Percentiles rank a stretch among this genome's conserved stretches.
Evolutionary conservation across 2,329 filamentous ascomycete species (phyloP).

Genomic region (Trichoderma atroviride): DNA sequence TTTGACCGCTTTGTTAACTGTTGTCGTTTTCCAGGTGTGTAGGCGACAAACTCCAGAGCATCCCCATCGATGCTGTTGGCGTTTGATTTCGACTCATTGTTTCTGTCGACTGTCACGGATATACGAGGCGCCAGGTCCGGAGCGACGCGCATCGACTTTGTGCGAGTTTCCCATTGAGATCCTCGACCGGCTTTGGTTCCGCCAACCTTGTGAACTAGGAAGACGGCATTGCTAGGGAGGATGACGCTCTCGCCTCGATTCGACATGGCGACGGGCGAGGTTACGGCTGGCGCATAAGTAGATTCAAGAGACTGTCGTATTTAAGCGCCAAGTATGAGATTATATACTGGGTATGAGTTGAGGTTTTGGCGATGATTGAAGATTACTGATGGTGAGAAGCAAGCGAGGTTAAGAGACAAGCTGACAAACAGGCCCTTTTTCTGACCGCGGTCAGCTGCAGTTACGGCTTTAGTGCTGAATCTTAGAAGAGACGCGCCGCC

Average conservation of each 20-base stretch:
- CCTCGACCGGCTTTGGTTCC: constrained; percentile 3
- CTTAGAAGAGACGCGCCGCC: background rate
- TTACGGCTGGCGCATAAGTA: background rate
- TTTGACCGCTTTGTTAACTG: background rate
- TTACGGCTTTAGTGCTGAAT: constrained; percentile 8
- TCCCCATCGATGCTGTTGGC: background rate
- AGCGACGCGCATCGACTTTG: constrained; percentile 14
- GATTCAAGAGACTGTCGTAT: background rate
- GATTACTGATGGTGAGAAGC: background rate
- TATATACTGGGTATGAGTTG: background rate
- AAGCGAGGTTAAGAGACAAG: background rate
- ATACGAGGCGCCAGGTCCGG: background rate
- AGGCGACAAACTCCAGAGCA: constrained; percentile 13
- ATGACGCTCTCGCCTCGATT: constrained; percentile 21
- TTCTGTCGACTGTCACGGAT: background rate
- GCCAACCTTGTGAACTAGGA: constrained; percentile 23
- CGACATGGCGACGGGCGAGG: constrained; percentile 1
- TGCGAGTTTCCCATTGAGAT: constrained; percentile 17
- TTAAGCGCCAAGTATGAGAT: too few species aligned
- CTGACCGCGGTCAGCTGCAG: constrained; percentile 3
- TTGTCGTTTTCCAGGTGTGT: constrained; percentile 5
- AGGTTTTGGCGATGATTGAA: background rate
- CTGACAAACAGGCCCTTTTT: constrained; percentile 4
- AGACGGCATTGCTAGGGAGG: constrained; percentile 20
- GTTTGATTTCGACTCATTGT: background rate